Evolutionary conservation across 140 eudicot species (phyloP), one percentile per base, ranked within the genome.

Genomic region (Bidens hawaiensis): DNA sequence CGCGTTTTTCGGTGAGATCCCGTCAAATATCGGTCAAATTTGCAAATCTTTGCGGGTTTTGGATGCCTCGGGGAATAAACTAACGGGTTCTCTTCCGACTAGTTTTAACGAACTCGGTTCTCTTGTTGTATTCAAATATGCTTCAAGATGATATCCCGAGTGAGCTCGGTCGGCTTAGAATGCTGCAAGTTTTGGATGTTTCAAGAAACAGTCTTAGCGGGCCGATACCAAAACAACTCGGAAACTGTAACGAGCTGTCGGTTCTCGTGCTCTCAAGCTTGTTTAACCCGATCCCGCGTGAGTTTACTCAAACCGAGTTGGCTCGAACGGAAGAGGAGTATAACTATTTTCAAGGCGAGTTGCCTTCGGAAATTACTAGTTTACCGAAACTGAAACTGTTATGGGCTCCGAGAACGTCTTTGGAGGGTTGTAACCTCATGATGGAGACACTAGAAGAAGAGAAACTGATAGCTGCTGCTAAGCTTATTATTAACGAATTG

Each of bases 401-500:
- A 52, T 89, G 97, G 97, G 95, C 83, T 3, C 97, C 95, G 19
- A 67, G 91, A 75, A 83, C 87, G 13, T 73, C 76, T 65, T 74
- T 87, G 89, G 94, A 83, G 47, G 85, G 78, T 41, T 76, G 64
- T 55, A 53, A 71, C 12, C 48, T 74, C 33, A 27, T 82, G 45
- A 65, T 52, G 43, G 62, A 78, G 10, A 41, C 24, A 12, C 6
- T 65, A 28, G 94, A 84, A 60, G 95, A 87, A 48, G 95, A 85
- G 58, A 72, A 75, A 7, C 57, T 91, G 52, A 76, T 91, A 60
- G 91, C 81, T 69, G 90, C 96, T 3, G 96, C 87, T 0, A 75
- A 51, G 68, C 62, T 82, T 3, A 87, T 91, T 59, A 49, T 84
- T 34, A 76, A 31, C 68, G 89, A 86, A 52, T 60, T 91, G 59